phyloP scores from a whole-genome alignment of 306 rosid species.

The Vicia faba region DNA sequence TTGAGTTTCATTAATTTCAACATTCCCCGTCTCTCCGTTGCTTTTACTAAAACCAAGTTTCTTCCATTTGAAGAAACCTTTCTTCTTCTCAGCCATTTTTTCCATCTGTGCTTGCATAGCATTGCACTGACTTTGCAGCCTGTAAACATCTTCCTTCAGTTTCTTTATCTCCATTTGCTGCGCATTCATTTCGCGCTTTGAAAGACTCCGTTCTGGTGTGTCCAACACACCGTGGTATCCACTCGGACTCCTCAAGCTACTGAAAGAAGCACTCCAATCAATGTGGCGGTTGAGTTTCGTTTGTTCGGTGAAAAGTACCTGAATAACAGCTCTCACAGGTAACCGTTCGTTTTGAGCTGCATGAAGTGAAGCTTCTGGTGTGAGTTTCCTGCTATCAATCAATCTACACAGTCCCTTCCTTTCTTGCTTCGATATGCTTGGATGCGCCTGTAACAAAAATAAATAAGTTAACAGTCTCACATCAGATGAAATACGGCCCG shows the following conservation, averaged over 20 bases:
- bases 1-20: slow-evolving; percentile 31
- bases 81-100: slow-evolving; percentile 58
- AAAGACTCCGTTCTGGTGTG: slow-evolving; percentile 48
- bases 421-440: slow-evolving; percentile 69
- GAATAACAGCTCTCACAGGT: slow-evolving; percentile 89
- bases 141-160: slow-evolving; percentile 71
- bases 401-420: slow-evolving; percentile 72
- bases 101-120: slow-evolving; percentile 72
- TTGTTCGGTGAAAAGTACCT: slow-evolving; percentile 82
- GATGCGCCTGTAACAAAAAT: slow-evolving; percentile 69
- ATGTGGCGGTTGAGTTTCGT: slow-evolving; percentile 51
- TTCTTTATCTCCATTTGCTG: slow-evolving; percentile 73
- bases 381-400: slow-evolving; percentile 79
- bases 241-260: slow-evolving; percentile 61
- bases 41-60: slow-evolving; percentile 50
- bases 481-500: neutral
- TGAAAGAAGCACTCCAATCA: slow-evolving; percentile 83
- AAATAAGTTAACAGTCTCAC: neutral
- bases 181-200: slow-evolving; percentile 66
- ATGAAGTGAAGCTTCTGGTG: slow-evolving; percentile 85
- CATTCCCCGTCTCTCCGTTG: slow-evolving; percentile 33
- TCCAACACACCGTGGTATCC: slow-evolving; percentile 36
- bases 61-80: slow-evolving; percentile 76
- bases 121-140: slow-evolving; percentile 71
- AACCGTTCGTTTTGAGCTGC: slow-evolving; percentile 93